A percentile compares a stretch with the other conserved stretches of the same genome.
Conservation (phyloP, 306 rosid species). For the Calophaca sinica region DNA sequence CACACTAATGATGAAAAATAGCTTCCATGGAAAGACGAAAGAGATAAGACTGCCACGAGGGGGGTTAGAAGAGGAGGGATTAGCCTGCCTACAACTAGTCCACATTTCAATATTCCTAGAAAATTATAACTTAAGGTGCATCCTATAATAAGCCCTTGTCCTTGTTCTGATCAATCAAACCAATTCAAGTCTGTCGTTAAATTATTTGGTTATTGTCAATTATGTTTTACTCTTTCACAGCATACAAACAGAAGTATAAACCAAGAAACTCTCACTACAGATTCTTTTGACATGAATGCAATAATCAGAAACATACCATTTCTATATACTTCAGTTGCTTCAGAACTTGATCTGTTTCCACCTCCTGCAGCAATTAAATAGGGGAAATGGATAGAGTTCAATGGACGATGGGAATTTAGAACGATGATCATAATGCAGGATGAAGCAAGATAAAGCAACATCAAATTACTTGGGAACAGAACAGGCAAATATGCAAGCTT, state of each 20-base stretch:
- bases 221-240: slow-evolving; percentile 8
- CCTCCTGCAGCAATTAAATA: slow-evolving; percentile 65
- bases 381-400: not conserved
- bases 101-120: not conserved
- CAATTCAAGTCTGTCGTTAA: not conserved
- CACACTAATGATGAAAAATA: not conserved
- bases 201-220: slow-evolving; percentile 6
- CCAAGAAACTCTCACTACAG: slow-evolving; percentile 8
- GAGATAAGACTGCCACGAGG: not conserved
- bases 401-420: slow-evolving; percentile 18
- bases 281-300: slow-evolving; percentile 28
- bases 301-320: slow-evolving; percentile 58
- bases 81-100: not conserved
- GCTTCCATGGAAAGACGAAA: not conserved
- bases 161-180: slow-evolving; percentile 5
- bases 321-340: slow-evolving; percentile 86
- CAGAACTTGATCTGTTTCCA: slow-evolving; percentile 74
- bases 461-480: slow-evolving; percentile 30
- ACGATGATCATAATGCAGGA: slow-evolving; percentile 15
- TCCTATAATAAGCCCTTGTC: slow-evolving; percentile 10
- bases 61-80: slow-evolving; percentile 7
- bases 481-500: slow-evolving; percentile 10
- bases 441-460: slow-evolving; percentile 34
- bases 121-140: not conserved
- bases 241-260: slow-evolving; percentile 24